Evolutionary conservation across 1,284 basidiomycete species (phyloP), one percentile per base, ranked within the genome.

Genomic region (Chalciporus piperatoides): DNA sequence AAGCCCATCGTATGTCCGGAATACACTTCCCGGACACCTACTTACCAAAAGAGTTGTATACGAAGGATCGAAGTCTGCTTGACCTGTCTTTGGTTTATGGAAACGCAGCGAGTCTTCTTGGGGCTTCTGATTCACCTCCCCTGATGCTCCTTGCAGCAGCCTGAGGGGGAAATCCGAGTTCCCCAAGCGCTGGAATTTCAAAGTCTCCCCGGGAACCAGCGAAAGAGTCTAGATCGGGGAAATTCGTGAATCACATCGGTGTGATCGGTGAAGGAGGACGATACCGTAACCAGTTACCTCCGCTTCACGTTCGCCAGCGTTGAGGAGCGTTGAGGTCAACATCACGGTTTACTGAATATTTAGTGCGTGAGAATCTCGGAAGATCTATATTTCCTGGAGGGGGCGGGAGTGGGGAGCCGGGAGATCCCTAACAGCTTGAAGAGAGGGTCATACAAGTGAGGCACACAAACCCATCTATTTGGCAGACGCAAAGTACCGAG

Each of bases 91-190:
- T 53, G 32, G 73, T 60, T 80, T 80, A 23, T 71, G 70, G 59
- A 80, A 78, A 76, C 14, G 56, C 59, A 12, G 59, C 60, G 27
- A 75, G 67, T 19, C 72, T 60, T 39, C 61, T 52, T 36, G 74
- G 60, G 3, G 70, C 79, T 55, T 72, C 65, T 17, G 60, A 65
- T 54, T 79, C 76, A 6, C 79, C 77, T 33, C 76, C 78, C 32
- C 66, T 69, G 43, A 78, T 73, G 28, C 68, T 63, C 33, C 72
- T 72, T 15, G 74, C 71, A 2, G 70, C 60, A 41, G n/a, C n/a
- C n/a, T n/a, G 58, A 54, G 42, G 65, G 62, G 52, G 21, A 4
- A 73, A 69, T 1, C 76, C 75, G 40, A 79, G 61, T 46, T 74
- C 72, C 23, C 65, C 56, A 53, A 78, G 63, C 6, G 73, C 72